These are phyloP conservation scores for Arthroderma sp. DNA, from an alignment of 2,329 filamentous ascomycete genomes.

Conservation along the genomic window DNA sequence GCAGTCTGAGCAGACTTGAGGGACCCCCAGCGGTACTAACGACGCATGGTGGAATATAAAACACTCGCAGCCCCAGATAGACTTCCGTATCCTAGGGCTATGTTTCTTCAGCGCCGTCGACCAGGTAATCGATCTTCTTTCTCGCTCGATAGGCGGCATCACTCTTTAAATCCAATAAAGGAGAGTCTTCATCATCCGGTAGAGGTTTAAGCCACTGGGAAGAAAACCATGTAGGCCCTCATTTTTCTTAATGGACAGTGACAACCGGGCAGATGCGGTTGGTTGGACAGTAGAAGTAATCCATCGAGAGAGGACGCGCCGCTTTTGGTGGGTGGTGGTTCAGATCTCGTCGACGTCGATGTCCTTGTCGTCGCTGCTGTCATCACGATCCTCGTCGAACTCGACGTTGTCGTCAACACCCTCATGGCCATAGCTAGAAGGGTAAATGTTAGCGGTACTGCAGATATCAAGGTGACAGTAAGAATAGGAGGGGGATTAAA, in stretches of 20 bases:
- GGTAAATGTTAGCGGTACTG: conserved; percentile 5
- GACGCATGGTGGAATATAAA: neutral
- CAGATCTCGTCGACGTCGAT: conserved; percentile 95
- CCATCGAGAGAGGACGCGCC: conserved; percentile 6
- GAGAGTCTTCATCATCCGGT: neutral
- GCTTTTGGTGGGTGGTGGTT: conserved; percentile 19
- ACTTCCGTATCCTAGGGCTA: neutral
- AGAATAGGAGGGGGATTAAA: conserved; percentile 5
- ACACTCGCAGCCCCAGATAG: neutral
- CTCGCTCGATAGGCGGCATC: neutral
- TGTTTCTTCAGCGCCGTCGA: neutral
- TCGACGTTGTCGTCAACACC: conserved; percentile 97
- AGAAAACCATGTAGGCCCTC: neutral
- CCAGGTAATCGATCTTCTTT: neutral
- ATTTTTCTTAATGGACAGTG: neutral
- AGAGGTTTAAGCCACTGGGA: neutral
- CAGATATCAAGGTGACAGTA: neutral
- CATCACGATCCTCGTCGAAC: conserved; percentile 87
- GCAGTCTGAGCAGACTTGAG: neutral
- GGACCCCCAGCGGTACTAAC: neutral
- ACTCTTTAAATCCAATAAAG: neutral
- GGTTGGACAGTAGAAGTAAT: neutral
- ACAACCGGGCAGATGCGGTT: neutral
- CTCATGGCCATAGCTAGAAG: conserved; percentile 53
- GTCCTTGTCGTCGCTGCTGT: conserved; percentile 59